Conservation (phyloP, 768 basidiomycete genomes). For the Hericium erinaceus region DNA sequence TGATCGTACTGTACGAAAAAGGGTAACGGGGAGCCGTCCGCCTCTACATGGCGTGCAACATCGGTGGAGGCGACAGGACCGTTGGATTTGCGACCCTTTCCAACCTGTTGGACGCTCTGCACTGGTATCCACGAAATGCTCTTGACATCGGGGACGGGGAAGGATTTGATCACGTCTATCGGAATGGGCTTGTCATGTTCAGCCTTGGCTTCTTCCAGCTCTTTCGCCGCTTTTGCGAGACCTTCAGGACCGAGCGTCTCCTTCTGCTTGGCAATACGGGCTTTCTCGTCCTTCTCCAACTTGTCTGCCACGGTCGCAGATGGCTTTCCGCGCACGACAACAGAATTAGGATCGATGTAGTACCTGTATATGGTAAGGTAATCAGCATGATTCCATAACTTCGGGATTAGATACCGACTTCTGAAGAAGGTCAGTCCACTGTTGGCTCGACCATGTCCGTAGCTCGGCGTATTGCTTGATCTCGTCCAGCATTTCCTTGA, state of each 20-base stretch:
- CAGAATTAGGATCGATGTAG: conserved; percentile 59
- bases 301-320: conserved; percentile 76
- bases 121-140: conserved; percentile 89
- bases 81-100: conserved; percentile 32
- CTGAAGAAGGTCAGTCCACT: conserved; percentile 72
- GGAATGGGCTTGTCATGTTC: conserved; percentile 85
- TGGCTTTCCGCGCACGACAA: conserved; percentile 81
- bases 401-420: conserved; percentile 38
- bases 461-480: conserved; percentile 62
- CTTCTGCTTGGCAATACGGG: conserved; percentile 61
- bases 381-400: background rate
- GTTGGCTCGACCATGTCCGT: conserved; percentile 57
- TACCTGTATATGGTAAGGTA: conserved; percentile 41
- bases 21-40: conserved; percentile 60
- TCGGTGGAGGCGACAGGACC: conserved; percentile 27
- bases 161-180: conserved; percentile 64
- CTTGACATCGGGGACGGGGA: conserved; percentile 87
- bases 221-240: conserved; percentile 54
- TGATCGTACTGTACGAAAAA: conserved; percentile 94
- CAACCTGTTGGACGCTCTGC: conserved; percentile 54
- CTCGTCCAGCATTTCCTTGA: conserved; percentile 67
- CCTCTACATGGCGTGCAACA: conserved; percentile 53
- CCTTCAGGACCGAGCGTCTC: conserved; percentile 71
- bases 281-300: conserved; percentile 75
- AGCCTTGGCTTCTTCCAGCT: conserved; percentile 73